These are phyloP conservation scores for Steccherinum ochraceum DNA, from an alignment of 768 basidiomycete genomes.

Conservation along the genomic window DNA sequence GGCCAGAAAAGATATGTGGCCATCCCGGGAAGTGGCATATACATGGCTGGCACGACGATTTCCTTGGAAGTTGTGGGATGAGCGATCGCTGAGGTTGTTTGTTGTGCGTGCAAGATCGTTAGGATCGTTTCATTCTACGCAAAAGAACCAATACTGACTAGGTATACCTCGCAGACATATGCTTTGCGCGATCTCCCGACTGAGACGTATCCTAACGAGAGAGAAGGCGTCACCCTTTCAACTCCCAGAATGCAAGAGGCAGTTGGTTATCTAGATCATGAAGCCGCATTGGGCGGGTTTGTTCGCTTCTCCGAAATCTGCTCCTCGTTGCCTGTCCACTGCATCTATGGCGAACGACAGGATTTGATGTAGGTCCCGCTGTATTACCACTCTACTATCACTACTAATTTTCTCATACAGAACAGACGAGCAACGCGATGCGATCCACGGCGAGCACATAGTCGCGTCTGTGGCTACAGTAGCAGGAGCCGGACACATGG, in stretches of 20 bases:
- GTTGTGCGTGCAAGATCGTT: too few relatives aligned
- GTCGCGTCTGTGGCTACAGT: not conserved
- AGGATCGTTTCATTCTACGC: too few relatives aligned
- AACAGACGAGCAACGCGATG: not conserved
- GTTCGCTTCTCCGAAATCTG: not conserved
- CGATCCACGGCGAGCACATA: not conserved
- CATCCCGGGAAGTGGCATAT: conserved; percentile 5
- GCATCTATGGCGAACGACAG: not conserved
- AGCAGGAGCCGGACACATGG: not conserved
- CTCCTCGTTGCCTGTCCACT: not conserved
- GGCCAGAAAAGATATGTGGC: conserved; percentile 9
- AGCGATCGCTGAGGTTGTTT: conserved; percentile 5
- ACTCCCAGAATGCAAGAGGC: not conserved
- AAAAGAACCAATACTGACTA: too few relatives aligned
- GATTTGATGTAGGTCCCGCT: not conserved
- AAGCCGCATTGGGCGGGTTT: not conserved
- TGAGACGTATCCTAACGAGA: not conserved
- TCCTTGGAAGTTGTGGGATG: conserved; percentile 9
- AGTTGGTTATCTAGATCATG: not conserved
- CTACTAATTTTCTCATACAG: too few relatives aligned
- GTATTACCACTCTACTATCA: too few relatives aligned
- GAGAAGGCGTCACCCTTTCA: not conserved
- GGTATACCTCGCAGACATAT: too few relatives aligned
- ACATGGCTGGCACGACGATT: conserved; percentile 5
- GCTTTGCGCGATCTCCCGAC: not conserved